Evolutionary conservation across 192 early-diverging fungal species (phyloP), one percentile per base, ranked within the genome.

Genomic region (Mortierella antarctica): DNA sequence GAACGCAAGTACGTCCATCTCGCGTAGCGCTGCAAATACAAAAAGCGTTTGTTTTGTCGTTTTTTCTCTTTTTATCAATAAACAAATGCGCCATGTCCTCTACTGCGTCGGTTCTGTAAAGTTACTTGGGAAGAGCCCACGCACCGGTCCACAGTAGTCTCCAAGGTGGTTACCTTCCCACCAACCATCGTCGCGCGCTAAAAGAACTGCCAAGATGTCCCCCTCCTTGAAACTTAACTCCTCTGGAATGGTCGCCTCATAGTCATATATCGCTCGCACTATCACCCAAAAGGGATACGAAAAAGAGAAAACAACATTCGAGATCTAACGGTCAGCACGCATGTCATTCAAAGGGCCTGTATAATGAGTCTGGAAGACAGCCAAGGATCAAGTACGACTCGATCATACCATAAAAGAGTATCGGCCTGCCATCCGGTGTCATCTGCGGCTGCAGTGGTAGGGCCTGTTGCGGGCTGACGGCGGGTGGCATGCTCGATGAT

Each of bases 161-260:
- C 82, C 74, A 45, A 82, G 40, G 1, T 85, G 18, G 44, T 87
- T 83, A 7, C 85, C 89, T 58, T 84, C 80, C 89, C 89, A 90
- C 89, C 89, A 90, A 12, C 89, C 89, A 69, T 90, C 89, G 1
- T 78, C 59, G 6, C 87, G 82, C 45, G 79, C 84, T 6, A 65
- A 68, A 1, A 88, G 10, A 8, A 90, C 78, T 6, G 71, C 85
- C 11, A 90, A 42, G 9, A 84, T 60, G 62, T 90, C 87, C 6
- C 83, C 83, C 49, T 73, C 67, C 48, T 63, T 73, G 41, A 90
- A 83, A 55, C 83, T 85, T 44, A 90, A 68, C 65, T 90, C 89
- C 31, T 82, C 83, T 7, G 86, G 83, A 61, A 85, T 85, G 15
- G 71, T 82, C 23, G 77, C 72, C 31, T 75, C 69, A 41, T 85